Evolutionary conservation across 2,329 filamentous ascomycete genomes (phyloP), one percentile per base, ranked within the genome.

Genomic region (Tolypocladium paradoxum): DNA sequence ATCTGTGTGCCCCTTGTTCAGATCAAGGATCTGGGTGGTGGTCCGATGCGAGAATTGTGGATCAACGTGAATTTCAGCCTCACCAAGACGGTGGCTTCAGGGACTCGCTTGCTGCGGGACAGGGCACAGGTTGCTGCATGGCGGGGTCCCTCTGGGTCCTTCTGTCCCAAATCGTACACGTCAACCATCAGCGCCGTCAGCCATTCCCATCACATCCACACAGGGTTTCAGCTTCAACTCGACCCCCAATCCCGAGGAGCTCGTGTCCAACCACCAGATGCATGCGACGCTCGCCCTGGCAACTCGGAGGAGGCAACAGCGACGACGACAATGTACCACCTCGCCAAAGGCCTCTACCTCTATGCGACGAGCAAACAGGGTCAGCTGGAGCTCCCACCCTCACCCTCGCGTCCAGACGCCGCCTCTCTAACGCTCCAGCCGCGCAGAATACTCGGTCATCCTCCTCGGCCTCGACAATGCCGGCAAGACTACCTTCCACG

Each of bases 321-420:
- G 11, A 33, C 22, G 22, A 48, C 55, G 9, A 63, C 40, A 50
- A 96, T 96, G 92, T 97, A 96, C 75, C 92, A 97, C 74, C 84
- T 99, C 62, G 85, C 89, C 65, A 96, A 96, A 70, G 91, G 90
- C 55, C 78, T 99, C 54, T 99, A 97, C 73, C 82, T 93, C 64
- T 89, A 96, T 68, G 92, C 90, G 54, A 97, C 92, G 20, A 95
- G 90, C 73, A 97, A 96, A 82, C 91, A 97, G 82, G 90, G 90
- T 90, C 64, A 62, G 70, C 52, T 38, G n/a, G n/a, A n/a, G n/a
- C n/a, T n/a, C n/a, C 43, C 49, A 29, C 22, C 16, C 38, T 40
- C 36, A 11, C 49, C 43, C 53, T 38, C 53, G 8, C 43, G 18
- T 54, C 24, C 16, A 20, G 7, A 22, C n/a, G 35, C 27, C 18